These are phyloP conservation scores for Fusarium domesticum DNA, from an alignment of 2,329 filamentous ascomycete genomes.

Conservation along the genomic window DNA sequence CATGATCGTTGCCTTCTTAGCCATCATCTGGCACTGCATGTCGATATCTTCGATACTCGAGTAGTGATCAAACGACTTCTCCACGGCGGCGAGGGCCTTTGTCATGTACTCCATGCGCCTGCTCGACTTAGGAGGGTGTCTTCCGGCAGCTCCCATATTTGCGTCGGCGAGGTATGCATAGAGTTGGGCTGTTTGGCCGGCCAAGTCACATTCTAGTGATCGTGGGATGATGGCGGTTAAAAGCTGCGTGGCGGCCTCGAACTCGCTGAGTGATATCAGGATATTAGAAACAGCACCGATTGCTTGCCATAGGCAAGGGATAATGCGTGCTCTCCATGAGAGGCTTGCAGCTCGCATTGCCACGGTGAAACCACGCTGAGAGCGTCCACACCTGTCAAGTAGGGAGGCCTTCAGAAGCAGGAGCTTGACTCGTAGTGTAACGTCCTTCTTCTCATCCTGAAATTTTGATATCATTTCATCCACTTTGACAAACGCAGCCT, in stretches of 20 bases:
- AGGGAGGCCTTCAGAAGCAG: conserved; percentile 71
- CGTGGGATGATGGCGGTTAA: conserved; percentile 70
- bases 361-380: conserved; percentile 73
- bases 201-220: conserved; percentile 67
- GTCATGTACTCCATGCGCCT: conserved; percentile 56
- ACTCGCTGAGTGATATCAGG: conserved; percentile 68
- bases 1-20: conserved; percentile 78
- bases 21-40: conserved; percentile 75
- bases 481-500: conserved; percentile 47
- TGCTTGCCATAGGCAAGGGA: conserved; percentile 70
- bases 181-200: conserved; percentile 59
- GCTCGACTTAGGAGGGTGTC: conserved; percentile 39
- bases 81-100: conserved; percentile 57
- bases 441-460: conserved; percentile 46
- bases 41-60: conserved; percentile 60
- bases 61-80: conserved; percentile 62
- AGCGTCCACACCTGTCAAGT: conserved; percentile 63
- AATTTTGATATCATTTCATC: conserved; percentile 43
- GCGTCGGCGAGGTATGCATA: conserved; percentile 74
- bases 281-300: conserved; percentile 65
- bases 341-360: conserved; percentile 72
- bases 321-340: conserved; percentile 65
- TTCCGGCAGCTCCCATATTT: conserved; percentile 72
- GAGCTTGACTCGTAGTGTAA: conserved; percentile 67
- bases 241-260: conserved; percentile 61